Base-by-base conservation (phyloP, 441 rosid genomes). In the Sinapis alba region DNA sequence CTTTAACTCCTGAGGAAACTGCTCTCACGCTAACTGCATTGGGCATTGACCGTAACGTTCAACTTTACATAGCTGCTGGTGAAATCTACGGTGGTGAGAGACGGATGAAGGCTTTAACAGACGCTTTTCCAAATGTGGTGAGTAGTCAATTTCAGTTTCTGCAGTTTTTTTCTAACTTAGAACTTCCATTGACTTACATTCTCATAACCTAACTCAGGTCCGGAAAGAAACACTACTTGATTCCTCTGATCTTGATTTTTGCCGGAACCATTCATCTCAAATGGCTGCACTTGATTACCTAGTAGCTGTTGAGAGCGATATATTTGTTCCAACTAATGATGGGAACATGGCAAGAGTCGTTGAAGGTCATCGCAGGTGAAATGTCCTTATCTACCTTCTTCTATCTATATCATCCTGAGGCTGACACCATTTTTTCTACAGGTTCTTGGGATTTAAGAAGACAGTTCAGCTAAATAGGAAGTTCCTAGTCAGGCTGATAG, bases 271-370 rank as follows among this genome's bases (percentile, higher is more conserved):
- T 78, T 90, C 96, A 1, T 90, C 93, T 6, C 93, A 90, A 80
- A 90, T 90, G 96, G 96, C 96, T 18, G 91, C 95, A 15, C 78
- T 90, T 58, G 95, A 90, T 78, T 90, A 86, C 80, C 71, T 90
- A 23, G 91, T 88, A 43, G 86, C 95, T 30, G 70, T 88, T 15
- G 95, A 88, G 77, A 90, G 93, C 10, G 95, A 90, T 61, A 84
- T 88, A 71, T 90, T 90, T 69, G 86, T 90, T 67, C 93, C 95
- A 23, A 90, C 95, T 2, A 80, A 85, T 65, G 91, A 88, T 30
- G 95, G 95, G 59, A 90, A 90, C 84, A 88, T 90, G 95, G 95
- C 95, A n/a, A 90, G 80, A 79, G 95, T 90, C 7, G 93, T 90
- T 10, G 95, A 88, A 84, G 95, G 95, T 78, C 95, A 90, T 76